A percentile compares a stretch with the other conserved stretches of the same genome.
phyloP scores from a whole-genome alignment of 163 green algal species.

The Scenedesmus sp. region DNA sequence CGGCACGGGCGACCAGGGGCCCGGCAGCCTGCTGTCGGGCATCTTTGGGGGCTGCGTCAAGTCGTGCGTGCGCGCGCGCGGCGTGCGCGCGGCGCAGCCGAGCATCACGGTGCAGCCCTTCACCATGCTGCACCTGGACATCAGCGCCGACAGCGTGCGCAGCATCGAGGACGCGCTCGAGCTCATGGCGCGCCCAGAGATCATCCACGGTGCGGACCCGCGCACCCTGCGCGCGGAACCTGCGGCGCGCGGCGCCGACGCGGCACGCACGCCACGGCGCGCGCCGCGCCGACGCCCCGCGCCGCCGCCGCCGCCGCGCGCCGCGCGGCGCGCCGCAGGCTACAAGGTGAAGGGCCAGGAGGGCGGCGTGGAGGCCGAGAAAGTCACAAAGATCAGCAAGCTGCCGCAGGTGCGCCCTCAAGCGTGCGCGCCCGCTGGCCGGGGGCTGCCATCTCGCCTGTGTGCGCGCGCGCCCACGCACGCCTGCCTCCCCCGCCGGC shows the following conservation, averaged over 20 bases:
- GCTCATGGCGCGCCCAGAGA: constrained; percentile 22
- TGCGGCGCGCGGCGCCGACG: too few species aligned
- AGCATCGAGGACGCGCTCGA: constrained; percentile 61
- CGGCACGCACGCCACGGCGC: too few species aligned
- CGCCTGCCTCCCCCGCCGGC: too few species aligned
- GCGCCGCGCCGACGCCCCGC: too few species aligned
- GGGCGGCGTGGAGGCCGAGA: constrained; percentile 30
- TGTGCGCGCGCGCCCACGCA: too few species aligned
- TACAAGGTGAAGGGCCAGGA: constrained; percentile 43
- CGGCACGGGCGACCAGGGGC: constrained; percentile 22
- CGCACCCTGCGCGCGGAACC: too few species aligned
- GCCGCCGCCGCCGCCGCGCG: too few species aligned
- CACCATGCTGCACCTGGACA: constrained; percentile 69
- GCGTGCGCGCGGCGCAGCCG: constrained; percentile 27
- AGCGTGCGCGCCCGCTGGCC: not conserved
- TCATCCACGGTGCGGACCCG: constrained; percentile 42
- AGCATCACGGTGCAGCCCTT: constrained; percentile 66
- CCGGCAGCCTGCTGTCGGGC: constrained; percentile 41
- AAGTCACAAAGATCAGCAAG: constrained; percentile 31
- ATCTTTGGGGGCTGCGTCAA: constrained; percentile 64
- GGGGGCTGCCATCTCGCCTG: not conserved
- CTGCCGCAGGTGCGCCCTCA: constrained; percentile 33
- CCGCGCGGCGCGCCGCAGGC: too few species aligned
- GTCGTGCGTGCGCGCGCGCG: constrained; percentile 50
- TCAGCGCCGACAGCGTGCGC: constrained; percentile 40